Conservation (phyloP, 2,329 filamentous ascomycete species). For the Clonostachys byssicola region DNA sequence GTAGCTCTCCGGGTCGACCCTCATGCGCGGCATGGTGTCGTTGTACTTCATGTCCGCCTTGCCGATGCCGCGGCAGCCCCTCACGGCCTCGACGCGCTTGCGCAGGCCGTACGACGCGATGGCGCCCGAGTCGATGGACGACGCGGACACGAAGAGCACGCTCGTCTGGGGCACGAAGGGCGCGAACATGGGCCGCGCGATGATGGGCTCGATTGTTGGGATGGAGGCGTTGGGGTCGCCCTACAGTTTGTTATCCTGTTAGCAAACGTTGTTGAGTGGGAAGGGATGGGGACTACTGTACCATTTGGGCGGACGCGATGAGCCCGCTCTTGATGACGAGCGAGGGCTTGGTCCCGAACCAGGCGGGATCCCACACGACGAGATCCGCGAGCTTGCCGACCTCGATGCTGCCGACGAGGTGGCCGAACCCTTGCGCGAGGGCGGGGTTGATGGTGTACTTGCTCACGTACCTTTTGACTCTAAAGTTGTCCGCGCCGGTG, state of each 20-base stretch:
- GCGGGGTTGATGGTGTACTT: constrained; percentile 98
- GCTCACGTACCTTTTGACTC: constrained; percentile 87
- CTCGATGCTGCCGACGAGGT: constrained; percentile 83
- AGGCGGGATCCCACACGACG: constrained; percentile 79
- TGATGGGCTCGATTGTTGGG: constrained; percentile 80
- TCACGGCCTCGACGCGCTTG: constrained; percentile 78
- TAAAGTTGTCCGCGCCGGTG: constrained; percentile 80
- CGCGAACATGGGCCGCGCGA: constrained; percentile 84
- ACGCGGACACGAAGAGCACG: constrained; percentile 78
- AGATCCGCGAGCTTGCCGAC: constrained; percentile 87
- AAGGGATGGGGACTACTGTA: constrained; percentile 25
- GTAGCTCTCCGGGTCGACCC: constrained; percentile 88
- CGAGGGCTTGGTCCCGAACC: constrained; percentile 83
- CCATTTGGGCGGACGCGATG: constrained; percentile 81
- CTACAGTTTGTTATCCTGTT: constrained; percentile 27
- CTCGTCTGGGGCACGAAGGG: constrained; percentile 66
- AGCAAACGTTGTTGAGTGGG: neutral
- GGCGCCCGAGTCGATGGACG: constrained; percentile 62
- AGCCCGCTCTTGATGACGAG: constrained; percentile 84
- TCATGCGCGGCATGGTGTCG: constrained; percentile 78
- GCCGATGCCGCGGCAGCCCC: constrained; percentile 66
- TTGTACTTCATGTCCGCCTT: constrained; percentile 94
- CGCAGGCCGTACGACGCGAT: constrained; percentile 70
- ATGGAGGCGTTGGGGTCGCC: constrained; percentile 81
- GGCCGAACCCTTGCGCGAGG: constrained; percentile 83